Evolutionary conservation across 1,284 basidiomycete species (phyloP).

Genomic region (Wallemia hederae): DNA sequence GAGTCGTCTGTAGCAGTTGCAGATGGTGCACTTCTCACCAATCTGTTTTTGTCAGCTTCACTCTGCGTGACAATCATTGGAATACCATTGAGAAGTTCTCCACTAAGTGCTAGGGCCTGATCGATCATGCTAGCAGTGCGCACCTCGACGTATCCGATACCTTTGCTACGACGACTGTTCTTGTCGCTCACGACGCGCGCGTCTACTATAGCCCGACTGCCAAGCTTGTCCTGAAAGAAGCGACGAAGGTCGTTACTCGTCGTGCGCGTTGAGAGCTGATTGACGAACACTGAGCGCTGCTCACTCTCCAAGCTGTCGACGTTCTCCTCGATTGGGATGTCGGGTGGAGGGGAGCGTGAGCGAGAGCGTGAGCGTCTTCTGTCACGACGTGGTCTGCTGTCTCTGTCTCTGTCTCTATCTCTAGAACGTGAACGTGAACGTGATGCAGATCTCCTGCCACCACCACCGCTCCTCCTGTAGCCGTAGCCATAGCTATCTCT

Average conservation of each 20-base stretch:
- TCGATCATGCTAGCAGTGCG: conserved; percentile 63
- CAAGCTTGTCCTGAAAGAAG: conserved; percentile 93
- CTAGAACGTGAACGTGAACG: too few species aligned
- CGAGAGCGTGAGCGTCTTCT: conserved; percentile 1
- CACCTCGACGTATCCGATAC: conserved; percentile 92
- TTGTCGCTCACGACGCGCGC: conserved; percentile 83
- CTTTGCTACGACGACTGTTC: conserved; percentile 73
- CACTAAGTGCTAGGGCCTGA: conserved; percentile 60
- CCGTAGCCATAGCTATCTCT: too few species aligned
- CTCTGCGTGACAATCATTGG: conserved; percentile 88
- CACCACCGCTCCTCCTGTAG: too few species aligned
- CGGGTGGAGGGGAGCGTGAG: background rate
- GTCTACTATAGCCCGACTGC: conserved; percentile 70
- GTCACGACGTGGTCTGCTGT: background rate
- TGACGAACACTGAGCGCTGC: conserved; percentile 89
- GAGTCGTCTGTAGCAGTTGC: conserved; percentile 4
- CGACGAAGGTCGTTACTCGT: conserved; percentile 85
- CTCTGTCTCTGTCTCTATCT: conserved; percentile 1
- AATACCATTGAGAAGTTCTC: conserved; percentile 87
- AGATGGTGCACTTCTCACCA: conserved; percentile 9
- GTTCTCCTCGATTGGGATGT: background rate
- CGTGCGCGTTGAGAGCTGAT: conserved; percentile 79
- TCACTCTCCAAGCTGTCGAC: conserved; percentile 34
- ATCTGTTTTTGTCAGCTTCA: conserved; percentile 73
- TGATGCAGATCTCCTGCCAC: too few species aligned